phyloP scores from a whole-genome alignment of 2,329 filamentous ascomycete species.

The Akanthomyces lecanii region DNA sequence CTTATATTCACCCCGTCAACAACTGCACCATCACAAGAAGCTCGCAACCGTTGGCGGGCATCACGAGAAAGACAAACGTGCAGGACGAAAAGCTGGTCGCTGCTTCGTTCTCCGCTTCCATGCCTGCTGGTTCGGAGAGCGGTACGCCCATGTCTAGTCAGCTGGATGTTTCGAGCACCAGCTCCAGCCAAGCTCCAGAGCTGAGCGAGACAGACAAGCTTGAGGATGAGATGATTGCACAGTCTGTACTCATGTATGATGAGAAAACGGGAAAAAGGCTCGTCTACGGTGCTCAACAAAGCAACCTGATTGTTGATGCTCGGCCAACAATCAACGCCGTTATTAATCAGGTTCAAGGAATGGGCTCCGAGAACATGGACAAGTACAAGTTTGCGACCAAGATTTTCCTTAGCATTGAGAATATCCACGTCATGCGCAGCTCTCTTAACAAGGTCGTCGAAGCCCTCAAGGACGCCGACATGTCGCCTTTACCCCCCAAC shows the following conservation, averaged over 20 bases:
- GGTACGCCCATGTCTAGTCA: slow-evolving; percentile 42
- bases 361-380: slow-evolving; percentile 96
- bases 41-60: slow-evolving; percentile 84
- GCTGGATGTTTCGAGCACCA: slow-evolving; percentile 40
- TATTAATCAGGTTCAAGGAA: slow-evolving; percentile 87
- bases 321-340: slow-evolving; percentile 90
- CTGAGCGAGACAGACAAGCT: slow-evolving; percentile 58
- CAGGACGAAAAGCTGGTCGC: slow-evolving; percentile 93
- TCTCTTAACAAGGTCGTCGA: slow-evolving; percentile 86
- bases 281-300: slow-evolving; percentile 87
- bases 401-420: slow-evolving; percentile 91
- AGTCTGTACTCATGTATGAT: slow-evolving; percentile 42
- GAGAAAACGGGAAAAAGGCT: slow-evolving; percentile 58
- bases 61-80: slow-evolving; percentile 82
- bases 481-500: slow-evolving; percentile 77
- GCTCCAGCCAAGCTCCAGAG: slow-evolving; percentile 41
- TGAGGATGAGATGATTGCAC: slow-evolving; percentile 62
- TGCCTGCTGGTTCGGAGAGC: slow-evolving; percentile 32
- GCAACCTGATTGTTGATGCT: slow-evolving; percentile 93
- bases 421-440: slow-evolving; percentile 96
- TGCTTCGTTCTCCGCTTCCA: slow-evolving; percentile 68
- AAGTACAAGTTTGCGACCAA: slow-evolving; percentile 91
- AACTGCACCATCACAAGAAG: slow-evolving; percentile 95
- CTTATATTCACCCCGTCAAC: slow-evolving; percentile 94
- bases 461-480: slow-evolving; percentile 86